A percentile compares a stretch with the other conserved stretches of the same genome.
These are phyloP conservation scores for Gossypium rotundifolium DNA, from an alignment of 345 rosid genomes.

Conservation along the genomic window DNA sequence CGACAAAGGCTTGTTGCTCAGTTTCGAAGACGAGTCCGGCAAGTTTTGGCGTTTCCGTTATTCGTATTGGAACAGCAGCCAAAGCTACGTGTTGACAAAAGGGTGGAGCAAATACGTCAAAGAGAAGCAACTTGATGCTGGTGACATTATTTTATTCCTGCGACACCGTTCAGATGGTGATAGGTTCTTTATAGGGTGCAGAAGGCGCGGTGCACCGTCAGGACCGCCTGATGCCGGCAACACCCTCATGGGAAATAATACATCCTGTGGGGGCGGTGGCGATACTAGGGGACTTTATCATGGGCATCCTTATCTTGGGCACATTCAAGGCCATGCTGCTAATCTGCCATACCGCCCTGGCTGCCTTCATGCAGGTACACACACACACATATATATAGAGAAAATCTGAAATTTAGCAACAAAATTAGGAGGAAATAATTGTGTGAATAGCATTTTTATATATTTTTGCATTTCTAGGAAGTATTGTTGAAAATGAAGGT, in stretches of 20 bases:
- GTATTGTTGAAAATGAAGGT: conserved; percentile 27
- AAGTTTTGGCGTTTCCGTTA: conserved; percentile 80
- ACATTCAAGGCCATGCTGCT: conserved; percentile 25
- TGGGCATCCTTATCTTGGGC: conserved; percentile 30
- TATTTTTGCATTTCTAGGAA: conserved; percentile 6
- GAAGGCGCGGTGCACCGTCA: conserved; percentile 28
- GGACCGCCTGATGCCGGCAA: conserved; percentile 6
- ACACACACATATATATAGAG: background rate
- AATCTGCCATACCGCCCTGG: conserved; percentile 43
- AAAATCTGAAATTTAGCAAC: background rate
- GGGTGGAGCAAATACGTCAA: conserved; percentile 92
- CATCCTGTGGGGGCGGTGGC: conserved; percentile 12
- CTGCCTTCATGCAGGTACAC: conserved; percentile 62
- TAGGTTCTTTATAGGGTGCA: conserved; percentile 70
- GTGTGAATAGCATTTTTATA: background rate
- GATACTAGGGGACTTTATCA: conserved; percentile 25
- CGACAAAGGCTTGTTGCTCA: conserved; percentile 47
- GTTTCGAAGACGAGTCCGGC: conserved; percentile 83
- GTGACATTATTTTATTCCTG: conserved; percentile 60
- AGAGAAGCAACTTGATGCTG: conserved; percentile 79
- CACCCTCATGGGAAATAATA: background rate
- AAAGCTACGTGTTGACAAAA: conserved; percentile 87
- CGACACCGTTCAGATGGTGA: conserved; percentile 51
- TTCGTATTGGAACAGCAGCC: conserved; percentile 88
- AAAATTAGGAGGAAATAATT: too few relatives aligned